Base-by-base conservation (phyloP, 1,284 basidiomycete genomes). In the Sporisorium iseilematis-ciliati region DNA sequence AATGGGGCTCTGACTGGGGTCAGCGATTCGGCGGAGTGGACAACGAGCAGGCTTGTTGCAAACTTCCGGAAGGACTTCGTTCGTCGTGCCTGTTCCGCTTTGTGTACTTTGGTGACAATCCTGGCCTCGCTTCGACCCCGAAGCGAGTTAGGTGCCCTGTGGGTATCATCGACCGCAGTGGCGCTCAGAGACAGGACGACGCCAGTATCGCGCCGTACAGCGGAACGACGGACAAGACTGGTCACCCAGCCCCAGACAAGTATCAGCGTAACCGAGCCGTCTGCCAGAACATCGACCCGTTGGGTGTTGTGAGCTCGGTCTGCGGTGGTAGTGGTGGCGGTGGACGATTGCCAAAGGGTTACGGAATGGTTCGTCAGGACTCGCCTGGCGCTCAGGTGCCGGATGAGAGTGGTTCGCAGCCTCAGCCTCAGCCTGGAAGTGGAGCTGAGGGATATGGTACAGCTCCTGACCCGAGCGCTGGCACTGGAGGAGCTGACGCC, bases 71-170 rank as follows among this genome's bases (percentile, higher is more conserved):
- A 18, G 51, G 56, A 7, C 49, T 75, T 8, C 62, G 60, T 2
- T 63, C 62, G 4, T 69, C 66, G 40, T 75, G 72, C 38, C 50
- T 69, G 20, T 75, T 65, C 59, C 58, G 72, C 1, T 75, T 69
- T 20, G 23, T 18, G 1, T 23, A 57, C 21, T 60, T 69, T 8
- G 72, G 66, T 1, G 54, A 60, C 8, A 69, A 69, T 29, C 72
- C 72, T n/a, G 55, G 48, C 1, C 25, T 75, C 1, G 55, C 52
- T 7, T 35, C 40, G 20, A 65, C 62, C 3, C 66, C 72, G 3
- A 21, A 54, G 59, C 49, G 72, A 40, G 72, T 75, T 8, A 21
- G 63, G 5, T 75, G 72, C 42, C 62, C 66, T 0, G 43, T 48
- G 1, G 66, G 72, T 2, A 55, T 75, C 48, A 69, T 75, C 49